These are phyloP conservation scores for Schizosaccharomyces pombe DNA, from an alignment of 805 yeast species.

Conservation along the genomic window DNA sequence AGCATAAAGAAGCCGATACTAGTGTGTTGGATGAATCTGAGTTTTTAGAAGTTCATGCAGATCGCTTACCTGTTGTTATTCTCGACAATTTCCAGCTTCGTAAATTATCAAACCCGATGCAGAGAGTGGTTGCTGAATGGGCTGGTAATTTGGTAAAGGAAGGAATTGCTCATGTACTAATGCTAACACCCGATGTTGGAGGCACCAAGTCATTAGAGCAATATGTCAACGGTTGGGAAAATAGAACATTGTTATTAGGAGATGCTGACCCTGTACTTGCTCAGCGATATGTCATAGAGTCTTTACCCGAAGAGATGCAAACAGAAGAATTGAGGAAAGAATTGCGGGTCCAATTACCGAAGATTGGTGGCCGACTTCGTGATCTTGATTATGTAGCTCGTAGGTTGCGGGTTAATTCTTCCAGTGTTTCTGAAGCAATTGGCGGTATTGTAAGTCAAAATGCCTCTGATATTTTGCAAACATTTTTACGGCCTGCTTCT, in stretches of 20 bases:
- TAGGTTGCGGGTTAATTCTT: slow-evolving; percentile 70
- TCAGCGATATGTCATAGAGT: slow-evolving; percentile 35
- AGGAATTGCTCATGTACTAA: slow-evolving; percentile 73
- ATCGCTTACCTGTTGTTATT: slow-evolving; percentile 62
- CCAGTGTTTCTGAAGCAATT: slow-evolving; percentile 42
- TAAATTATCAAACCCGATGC: slow-evolving; percentile 13
- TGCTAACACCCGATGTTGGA: slow-evolving; percentile 68
- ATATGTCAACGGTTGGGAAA: slow-evolving; percentile 65
- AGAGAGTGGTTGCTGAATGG: slow-evolving; percentile 66
- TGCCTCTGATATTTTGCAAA: slow-evolving; percentile 67
- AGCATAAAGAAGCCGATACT: slow-evolving; percentile 9
- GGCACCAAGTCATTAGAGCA: slow-evolving; percentile 41
- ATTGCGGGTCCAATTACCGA: neutral
- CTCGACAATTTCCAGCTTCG: slow-evolving; percentile 34
- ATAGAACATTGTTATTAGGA: slow-evolving; percentile 46
- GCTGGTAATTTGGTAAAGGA: slow-evolving; percentile 50
- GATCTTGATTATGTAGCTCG: slow-evolving; percentile 79
- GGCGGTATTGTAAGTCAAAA: slow-evolving; percentile 63
- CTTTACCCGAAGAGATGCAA: slow-evolving; percentile 16
- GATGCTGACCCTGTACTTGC: slow-evolving; percentile 65
- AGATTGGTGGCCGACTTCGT: slow-evolving; percentile 76
- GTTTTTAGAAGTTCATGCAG: slow-evolving; percentile 65
- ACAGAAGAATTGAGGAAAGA: neutral
- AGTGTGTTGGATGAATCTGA: slow-evolving; percentile 44
- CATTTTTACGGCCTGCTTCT: slow-evolving; percentile 26